phyloP scores from a whole-genome alignment of 2,329 filamentous ascomycete genomes.

The Fusarium coffeatum region DNA sequence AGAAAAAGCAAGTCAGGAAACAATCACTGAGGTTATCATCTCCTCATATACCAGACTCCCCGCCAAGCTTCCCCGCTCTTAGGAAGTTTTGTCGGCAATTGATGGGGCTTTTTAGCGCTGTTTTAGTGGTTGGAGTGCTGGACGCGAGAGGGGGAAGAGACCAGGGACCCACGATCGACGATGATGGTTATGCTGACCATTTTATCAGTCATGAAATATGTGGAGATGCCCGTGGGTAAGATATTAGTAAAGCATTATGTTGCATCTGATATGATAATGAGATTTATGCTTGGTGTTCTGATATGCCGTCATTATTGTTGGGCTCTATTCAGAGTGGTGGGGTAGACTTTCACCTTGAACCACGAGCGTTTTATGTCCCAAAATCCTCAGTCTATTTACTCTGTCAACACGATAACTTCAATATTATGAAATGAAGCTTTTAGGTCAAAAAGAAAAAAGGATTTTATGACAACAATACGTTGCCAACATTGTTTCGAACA shows the following conservation, averaged over 20 bases:
- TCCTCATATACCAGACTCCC: not conserved
- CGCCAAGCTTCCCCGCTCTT: conserved; percentile 3
- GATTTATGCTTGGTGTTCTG: too few species aligned
- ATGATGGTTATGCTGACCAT: conserved; percentile 1
- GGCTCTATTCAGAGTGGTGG: too few species aligned
- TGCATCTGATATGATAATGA: not conserved
- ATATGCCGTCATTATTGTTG: too few species aligned
- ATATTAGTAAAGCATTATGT: not conserved
- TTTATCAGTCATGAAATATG: not conserved
- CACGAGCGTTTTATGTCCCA: too few species aligned
- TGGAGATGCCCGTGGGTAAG: not conserved
- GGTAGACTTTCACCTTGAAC: too few species aligned
- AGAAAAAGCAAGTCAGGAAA: not conserved
- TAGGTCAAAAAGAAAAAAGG: too few species aligned
- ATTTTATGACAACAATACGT: too few species aligned
- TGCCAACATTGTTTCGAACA: too few species aligned
- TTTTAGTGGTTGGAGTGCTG: not conserved
- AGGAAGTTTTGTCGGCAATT: conserved; percentile 1
- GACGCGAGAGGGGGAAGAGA: not conserved
- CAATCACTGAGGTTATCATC: not conserved
- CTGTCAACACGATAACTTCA: too few species aligned
- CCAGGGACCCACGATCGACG: conserved; percentile 1
- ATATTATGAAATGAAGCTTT: too few species aligned
- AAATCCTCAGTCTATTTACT: too few species aligned
- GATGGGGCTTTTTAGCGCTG: not conserved